phyloP scores from a whole-genome alignment of 2,329 filamentous ascomycete species.

The Alternaria triticina region DNA sequence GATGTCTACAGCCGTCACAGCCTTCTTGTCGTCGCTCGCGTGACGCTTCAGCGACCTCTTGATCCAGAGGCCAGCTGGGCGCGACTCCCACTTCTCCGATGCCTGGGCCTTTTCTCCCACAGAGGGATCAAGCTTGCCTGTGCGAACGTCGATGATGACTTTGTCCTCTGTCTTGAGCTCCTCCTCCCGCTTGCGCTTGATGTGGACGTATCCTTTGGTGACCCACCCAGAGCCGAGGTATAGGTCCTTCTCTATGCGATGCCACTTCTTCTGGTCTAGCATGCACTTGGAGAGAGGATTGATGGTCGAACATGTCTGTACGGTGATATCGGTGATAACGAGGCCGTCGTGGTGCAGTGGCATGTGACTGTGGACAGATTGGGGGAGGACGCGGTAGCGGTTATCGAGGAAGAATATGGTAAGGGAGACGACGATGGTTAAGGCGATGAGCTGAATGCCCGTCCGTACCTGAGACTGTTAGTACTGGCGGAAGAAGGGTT shows the following conservation, averaged over 20 bases:
- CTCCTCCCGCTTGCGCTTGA: conserved; percentile 85
- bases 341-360: conserved; percentile 81
- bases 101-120: conserved; percentile 62
- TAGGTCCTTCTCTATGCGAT: conserved; percentile 86
- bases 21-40: conserved; percentile 75
- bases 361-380: conserved; percentile 83
- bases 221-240: conserved; percentile 78
- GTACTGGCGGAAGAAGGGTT: not conserved
- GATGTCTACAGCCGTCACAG: conserved; percentile 82
- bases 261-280: conserved; percentile 76
- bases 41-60: conserved; percentile 74
- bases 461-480: conserved; percentile 59
- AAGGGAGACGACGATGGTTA: conserved; percentile 68
- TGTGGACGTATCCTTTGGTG: conserved; percentile 78
- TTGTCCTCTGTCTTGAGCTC: conserved; percentile 76
- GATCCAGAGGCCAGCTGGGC: conserved; percentile 81
- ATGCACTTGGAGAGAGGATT: conserved; percentile 78
- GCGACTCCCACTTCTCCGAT: conserved; percentile 75
- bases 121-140: conserved; percentile 74
- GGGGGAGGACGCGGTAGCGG: conserved; percentile 84
- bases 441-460: conserved; percentile 74
- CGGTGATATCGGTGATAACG: conserved; percentile 83
- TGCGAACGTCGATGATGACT: conserved; percentile 79
- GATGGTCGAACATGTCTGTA: conserved; percentile 75
- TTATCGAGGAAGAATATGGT: conserved; percentile 84